Conservation (phyloP, 768 basidiomycete species). For the Amanita fuliginea region DNA sequence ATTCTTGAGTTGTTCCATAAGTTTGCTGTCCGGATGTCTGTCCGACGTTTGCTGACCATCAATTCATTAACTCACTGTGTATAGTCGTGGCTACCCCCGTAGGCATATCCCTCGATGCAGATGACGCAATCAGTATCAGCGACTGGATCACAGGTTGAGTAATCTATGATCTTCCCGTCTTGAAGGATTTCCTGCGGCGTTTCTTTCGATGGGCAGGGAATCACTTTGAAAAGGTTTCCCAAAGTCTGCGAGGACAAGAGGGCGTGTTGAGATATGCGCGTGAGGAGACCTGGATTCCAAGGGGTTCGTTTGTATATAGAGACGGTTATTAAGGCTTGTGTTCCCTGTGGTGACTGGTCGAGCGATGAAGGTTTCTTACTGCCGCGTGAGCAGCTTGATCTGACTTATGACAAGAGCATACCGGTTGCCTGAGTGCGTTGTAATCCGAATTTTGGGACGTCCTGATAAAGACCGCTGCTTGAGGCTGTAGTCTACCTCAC, state of each 20-base stretch:
- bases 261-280: slow-evolving; percentile 58
- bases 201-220: slow-evolving; percentile 56
- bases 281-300: slow-evolving; percentile 50
- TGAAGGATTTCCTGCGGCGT: slow-evolving; percentile 28
- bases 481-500: slow-evolving; percentile 31
- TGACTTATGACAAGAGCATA: slow-evolving; percentile 12
- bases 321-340: slow-evolving; percentile 43
- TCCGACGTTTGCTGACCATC: slow-evolving; percentile 1
- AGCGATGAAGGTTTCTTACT: slow-evolving; percentile 16
- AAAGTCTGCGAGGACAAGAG: slow-evolving; percentile 66
- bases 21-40: slow-evolving; percentile 26
- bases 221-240: slow-evolving; percentile 41
- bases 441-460: slow-evolving; percentile 55
- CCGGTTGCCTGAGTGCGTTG: slow-evolving; percentile 40
- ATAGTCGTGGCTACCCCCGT: slow-evolving; percentile 51
- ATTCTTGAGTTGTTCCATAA: slow-evolving; percentile 27
- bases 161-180: slow-evolving; percentile 21
- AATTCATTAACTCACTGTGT: slow-evolving; percentile 26
- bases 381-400: not conserved
- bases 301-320: slow-evolving; percentile 49
- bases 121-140: slow-evolving; percentile 32
- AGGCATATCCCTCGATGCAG: slow-evolving; percentile 49
- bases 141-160: slow-evolving; percentile 9
- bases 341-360: slow-evolving; percentile 10
- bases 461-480: slow-evolving; percentile 52